Base-by-base conservation (phyloP, 331 rosid genomes). In the Quercus phellos region DNA sequence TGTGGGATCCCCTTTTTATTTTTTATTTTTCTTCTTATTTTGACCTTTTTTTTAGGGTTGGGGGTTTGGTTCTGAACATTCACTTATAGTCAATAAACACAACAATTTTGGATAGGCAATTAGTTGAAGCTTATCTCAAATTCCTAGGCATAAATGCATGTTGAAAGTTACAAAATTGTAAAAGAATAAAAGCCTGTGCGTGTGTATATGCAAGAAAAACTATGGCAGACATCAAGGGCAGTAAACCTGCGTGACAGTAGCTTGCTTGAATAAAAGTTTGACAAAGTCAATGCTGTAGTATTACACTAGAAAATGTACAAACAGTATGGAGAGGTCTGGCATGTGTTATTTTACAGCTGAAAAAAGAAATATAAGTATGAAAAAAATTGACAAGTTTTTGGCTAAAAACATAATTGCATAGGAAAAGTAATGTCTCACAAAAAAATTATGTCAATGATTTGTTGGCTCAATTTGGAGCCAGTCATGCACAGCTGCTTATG, bases 401-500 rank as follows among this genome's bases (percentile, higher is more conserved):
- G 46, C 13, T 1, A 7, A 63, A 63, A 14, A 17, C 70, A 63
- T 30, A 66, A 32, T 66, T 66, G 4, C 43, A 30, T 34, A 66
- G 17, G 71, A 50, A 34, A 18, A 66, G 14, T 11, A 66, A 32
- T 66, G 71, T 34, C n/a, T 66, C 51, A 4, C 6, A 43, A 4
- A 34, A 4, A 34, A 12, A 17, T 34, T 8, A 34, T 27, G 10
- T 61, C 38, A 26, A 26, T n/a, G 1, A 27, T 61, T 14, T 61
- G 42, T 61, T 26, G 11, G 68, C 38, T 27, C 38, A 61, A 61
- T 26, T 13, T 27, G 42, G 26, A 30, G 71, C 71, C 51, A 34
- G 16, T 74, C 69, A n/a, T 73, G 79, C 78, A 69, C 51, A 12
- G 29, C 55, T 35, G 46, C 72, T 54, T 38, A 38, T 8, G 11